Base-by-base conservation (phyloP, 176 grass and related monocot genomes). In the Tuctoria greenei region DNA sequence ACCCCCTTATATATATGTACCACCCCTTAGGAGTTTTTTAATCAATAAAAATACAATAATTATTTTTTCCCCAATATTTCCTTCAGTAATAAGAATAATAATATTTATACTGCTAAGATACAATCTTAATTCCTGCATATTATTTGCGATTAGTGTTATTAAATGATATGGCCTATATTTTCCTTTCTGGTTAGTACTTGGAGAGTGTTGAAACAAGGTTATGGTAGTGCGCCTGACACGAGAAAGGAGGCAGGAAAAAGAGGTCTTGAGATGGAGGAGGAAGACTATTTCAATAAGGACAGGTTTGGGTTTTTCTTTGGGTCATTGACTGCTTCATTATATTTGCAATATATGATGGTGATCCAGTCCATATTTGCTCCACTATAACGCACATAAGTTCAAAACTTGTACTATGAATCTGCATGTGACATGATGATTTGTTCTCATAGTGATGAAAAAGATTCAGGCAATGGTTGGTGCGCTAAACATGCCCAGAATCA, bases 231-330 rank as follows among this genome's bases (percentile, higher is more conserved):
- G 51, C 79, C 73, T 56, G 95, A 92, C 77, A 46, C 74, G 9
- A 88, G 91, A 68, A 98, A 91, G 81, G 90, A 83, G 58, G 46
- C 59, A 40, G 95, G 94, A 74, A 79, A 89, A 78, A 86, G 95
- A 64, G 95, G 91, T 83, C 88, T 98, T 82, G 95, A 94, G 61
- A 98, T 94, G 66, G 95, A 98, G 85, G 95, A 98, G 84, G 95
- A 98, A 82, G 91, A 98, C 20, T 94, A 98, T 61, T 98, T 98
- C 72, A 94, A 98, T 3, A 86, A 92, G 76, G 93, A 91, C 61
- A 98, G 91, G 95, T 98, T 71, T 65, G 65, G 35, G 61, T 10
- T 21, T 16, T 58, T 66, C n/a, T 75, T 59, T 47, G 63, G 24
- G n/a, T 56, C 13, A 47, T 71, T 26, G 35, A 21, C 78, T 73